Evolutionary conservation across 371 early-diverging fungal genomes (phyloP).

Genomic region (Chytridiales sp.): DNA sequence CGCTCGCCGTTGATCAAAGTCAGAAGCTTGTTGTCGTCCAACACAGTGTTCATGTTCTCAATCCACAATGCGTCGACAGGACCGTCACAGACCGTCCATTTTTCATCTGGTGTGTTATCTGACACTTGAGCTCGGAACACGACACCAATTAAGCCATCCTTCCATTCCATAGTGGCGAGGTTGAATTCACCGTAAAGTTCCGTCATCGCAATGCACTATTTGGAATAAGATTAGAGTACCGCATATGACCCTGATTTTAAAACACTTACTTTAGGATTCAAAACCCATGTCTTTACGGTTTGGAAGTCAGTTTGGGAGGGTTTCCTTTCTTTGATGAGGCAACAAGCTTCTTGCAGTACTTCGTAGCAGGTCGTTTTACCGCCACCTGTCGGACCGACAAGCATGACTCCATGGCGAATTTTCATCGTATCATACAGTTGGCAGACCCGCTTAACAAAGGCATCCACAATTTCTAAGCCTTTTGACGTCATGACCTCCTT

Average conservation of each 20-base stretch:
- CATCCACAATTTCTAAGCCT: conserved; percentile 35
- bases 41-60: conserved; percentile 54
- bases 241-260: neutral
- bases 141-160: conserved; percentile 49
- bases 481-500: conserved; percentile 33
- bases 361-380: conserved; percentile 52
- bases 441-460: conserved; percentile 41
- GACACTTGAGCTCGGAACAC: conserved; percentile 48
- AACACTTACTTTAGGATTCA: conserved; percentile 50
- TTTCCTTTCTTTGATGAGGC: conserved; percentile 31
- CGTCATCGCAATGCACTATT: conserved; percentile 50
- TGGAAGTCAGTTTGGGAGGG: conserved; percentile 34
- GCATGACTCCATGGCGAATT: conserved; percentile 55
- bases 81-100: conserved; percentile 61
- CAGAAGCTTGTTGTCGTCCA: conserved; percentile 59
- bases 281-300: conserved; percentile 44
- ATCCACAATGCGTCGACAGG: conserved; percentile 59
- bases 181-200: conserved; percentile 57
- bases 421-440: conserved; percentile 49
- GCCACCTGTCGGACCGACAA: conserved; percentile 54
- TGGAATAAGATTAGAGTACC: neutral
- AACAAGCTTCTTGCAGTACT: conserved; percentile 38
- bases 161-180: conserved; percentile 56
- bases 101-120: conserved; percentile 46
- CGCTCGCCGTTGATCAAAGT: conserved; percentile 56